These are phyloP conservation scores for Hygrocybe punicea DNA, from an alignment of 768 basidiomycete genomes.

Conservation along the genomic window DNA sequence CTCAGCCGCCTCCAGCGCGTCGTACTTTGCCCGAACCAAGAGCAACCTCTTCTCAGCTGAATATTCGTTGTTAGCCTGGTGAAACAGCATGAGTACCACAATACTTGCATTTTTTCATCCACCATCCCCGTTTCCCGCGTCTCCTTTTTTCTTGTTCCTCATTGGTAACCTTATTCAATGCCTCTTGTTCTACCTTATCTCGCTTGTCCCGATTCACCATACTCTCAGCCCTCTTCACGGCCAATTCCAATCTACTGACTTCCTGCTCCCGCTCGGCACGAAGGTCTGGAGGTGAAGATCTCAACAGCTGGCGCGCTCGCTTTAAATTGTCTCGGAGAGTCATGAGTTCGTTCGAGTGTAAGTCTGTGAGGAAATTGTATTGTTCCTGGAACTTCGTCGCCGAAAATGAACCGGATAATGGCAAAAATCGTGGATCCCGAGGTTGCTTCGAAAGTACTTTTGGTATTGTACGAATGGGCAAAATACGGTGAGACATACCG, in stretches of 20 bases:
- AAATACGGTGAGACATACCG: conserved; percentile 42
- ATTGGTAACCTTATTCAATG: conserved; percentile 50
- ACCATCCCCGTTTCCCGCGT: conserved; percentile 81
- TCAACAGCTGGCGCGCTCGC: conserved; percentile 61
- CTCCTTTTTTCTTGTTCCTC: conserved; percentile 65
- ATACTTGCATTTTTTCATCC: conserved; percentile 72
- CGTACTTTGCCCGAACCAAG: conserved; percentile 70
- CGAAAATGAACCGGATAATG: conserved; percentile 66
- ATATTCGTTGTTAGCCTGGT: conserved; percentile 10
- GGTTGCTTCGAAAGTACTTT: conserved; percentile 48
- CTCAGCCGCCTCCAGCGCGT: conserved; percentile 71
- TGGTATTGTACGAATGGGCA: conserved; percentile 5
- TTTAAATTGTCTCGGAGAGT: conserved; percentile 64
- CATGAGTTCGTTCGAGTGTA: conserved; percentile 62
- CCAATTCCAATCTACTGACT: conserved; percentile 62
- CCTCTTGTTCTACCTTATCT: conserved; percentile 68
- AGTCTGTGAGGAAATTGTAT: conserved; percentile 70
- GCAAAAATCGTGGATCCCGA: conserved; percentile 85
- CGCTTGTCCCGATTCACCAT: conserved; percentile 66
- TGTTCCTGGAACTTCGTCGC: conserved; percentile 60
- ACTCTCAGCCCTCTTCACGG: conserved; percentile 76
- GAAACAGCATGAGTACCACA: conserved; percentile 3
- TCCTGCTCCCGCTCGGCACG: conserved; percentile 64
- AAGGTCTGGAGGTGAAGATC: conserved; percentile 57
- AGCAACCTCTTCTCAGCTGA: conserved; percentile 77